A percentile compares a stretch with the other conserved stretches of the same genome.
phyloP scores from a whole-genome alignment of 768 basidiomycete genomes.

The Xanthoconium purpureum region DNA sequence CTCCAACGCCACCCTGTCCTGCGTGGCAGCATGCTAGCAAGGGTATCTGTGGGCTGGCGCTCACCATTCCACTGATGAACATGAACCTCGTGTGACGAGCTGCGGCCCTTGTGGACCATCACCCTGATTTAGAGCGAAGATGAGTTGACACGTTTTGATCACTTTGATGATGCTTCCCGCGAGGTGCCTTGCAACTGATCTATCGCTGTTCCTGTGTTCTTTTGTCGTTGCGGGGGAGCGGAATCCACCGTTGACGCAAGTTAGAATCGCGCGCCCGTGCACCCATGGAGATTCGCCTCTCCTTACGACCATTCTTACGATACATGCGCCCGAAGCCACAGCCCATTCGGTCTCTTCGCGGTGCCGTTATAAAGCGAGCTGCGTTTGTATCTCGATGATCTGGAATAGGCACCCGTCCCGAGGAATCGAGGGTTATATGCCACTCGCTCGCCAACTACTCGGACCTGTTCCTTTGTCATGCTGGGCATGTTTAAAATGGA shows the following conservation, averaged over 20 bases:
- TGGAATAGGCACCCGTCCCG: neutral
- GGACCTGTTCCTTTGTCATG: neutral
- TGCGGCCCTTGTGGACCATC: neutral
- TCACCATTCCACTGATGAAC: neutral
- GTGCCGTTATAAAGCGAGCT: neutral
- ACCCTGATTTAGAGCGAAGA: neutral
- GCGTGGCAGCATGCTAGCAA: no score
- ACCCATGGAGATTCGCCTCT: neutral
- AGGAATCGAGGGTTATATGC: neutral
- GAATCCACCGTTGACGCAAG: neutral
- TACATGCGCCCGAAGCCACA: neutral
- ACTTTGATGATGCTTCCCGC: neutral
- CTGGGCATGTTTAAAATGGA: constrained; percentile 6
- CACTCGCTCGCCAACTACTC: neutral
- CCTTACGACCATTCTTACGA: neutral
- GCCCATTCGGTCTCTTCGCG: neutral
- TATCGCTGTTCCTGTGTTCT: neutral
- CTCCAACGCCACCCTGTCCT: no score
- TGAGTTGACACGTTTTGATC: neutral
- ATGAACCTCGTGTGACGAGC: neutral
- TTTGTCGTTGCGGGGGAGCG: neutral
- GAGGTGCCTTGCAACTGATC: neutral
- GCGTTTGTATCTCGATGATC: neutral
- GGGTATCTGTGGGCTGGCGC: no score
- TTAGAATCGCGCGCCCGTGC: neutral